Conservation (phyloP, 208 protist species). For the Wallacemonas sp. region DNA sequence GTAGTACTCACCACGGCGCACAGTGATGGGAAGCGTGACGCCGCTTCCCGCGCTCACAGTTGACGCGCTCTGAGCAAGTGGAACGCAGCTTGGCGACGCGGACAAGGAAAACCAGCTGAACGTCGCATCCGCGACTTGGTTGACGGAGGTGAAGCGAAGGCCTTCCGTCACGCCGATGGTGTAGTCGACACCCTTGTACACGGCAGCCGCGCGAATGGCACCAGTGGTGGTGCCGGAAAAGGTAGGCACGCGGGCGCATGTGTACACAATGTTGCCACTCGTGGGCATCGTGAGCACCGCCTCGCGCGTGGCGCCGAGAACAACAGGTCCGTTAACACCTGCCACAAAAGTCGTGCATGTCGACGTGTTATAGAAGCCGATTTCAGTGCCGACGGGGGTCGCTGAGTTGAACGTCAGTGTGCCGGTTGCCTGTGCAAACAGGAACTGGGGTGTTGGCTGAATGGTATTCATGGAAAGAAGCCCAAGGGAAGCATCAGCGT, state of each 20-base stretch:
- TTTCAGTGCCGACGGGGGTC: conserved; percentile 35
- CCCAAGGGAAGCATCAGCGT: conserved; percentile 12
- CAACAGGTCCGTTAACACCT: neutral
- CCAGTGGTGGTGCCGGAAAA: conserved; percentile 12
- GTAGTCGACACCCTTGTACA: conserved; percentile 27
- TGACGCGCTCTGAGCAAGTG: conserved; percentile 34
- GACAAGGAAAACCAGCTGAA: conserved; percentile 42
- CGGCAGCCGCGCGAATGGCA: conserved; percentile 17
- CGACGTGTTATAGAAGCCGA: conserved; percentile 41
- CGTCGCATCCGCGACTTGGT: conserved; percentile 14
- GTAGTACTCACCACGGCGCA: conserved; percentile 55
- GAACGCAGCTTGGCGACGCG: conserved; percentile 26
- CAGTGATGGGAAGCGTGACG: conserved; percentile 30
- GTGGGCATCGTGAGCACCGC: conserved; percentile 12
- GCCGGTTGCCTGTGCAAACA: conserved; percentile 9
- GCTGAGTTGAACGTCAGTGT: conserved; percentile 33
- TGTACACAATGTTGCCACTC: conserved; percentile 19
- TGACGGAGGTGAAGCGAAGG: conserved; percentile 41
- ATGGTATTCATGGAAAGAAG: conserved; percentile 37
- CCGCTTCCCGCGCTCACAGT: conserved; percentile 4
- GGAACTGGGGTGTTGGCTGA: conserved; percentile 20
- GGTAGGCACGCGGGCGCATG: conserved; percentile 39
- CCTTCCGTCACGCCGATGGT: conserved; percentile 21
- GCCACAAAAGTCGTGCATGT: conserved; percentile 15
- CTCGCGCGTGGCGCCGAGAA: conserved; percentile 5